phyloP scores from a whole-genome alignment of 352 stramenopile species.

The Phytopythium delawarense region DNA sequence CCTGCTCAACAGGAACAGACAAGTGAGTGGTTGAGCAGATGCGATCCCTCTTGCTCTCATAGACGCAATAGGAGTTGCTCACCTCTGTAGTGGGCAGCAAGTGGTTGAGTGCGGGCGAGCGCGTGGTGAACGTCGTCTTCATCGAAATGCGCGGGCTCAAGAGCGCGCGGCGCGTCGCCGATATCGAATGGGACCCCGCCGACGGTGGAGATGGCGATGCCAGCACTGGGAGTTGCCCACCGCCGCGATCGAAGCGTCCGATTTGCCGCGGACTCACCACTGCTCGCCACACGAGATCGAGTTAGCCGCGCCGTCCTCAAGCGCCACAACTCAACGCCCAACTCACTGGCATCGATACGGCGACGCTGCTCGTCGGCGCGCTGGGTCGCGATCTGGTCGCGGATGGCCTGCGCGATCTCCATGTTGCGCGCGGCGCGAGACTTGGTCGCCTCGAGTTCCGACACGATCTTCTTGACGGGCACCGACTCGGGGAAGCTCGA shows the following conservation, averaged over 20 bases:
- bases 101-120: slow-evolving; percentile 59
- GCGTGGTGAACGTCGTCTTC: slow-evolving; percentile 54
- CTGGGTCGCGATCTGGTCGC: slow-evolving; percentile 43
- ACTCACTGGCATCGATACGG: slow-evolving; percentile 34
- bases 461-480: slow-evolving; percentile 56
- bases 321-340: background rate
- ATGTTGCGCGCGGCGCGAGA: slow-evolving; percentile 54
- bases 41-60: background rate
- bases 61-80: background rate
- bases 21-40: background rate
- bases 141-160: slow-evolving; percentile 51
- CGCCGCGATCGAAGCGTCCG: slow-evolving; percentile 18
- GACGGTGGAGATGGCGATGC: background rate
- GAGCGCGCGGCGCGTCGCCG: slow-evolving; percentile 9
- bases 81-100: slow-evolving; percentile 50
- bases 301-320: background rate
- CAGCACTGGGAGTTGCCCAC: background rate
- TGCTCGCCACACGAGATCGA: background rate
- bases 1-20: slow-evolving; percentile 3
- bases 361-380: slow-evolving; percentile 33
- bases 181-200: background rate
- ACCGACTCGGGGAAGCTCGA: slow-evolving; percentile 63
- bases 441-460: slow-evolving; percentile 62
- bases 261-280: slow-evolving; percentile 29
- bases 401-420: slow-evolving; percentile 60